Base-by-base conservation (phyloP, 2,329 filamentous ascomycete genomes). In the Dothidotthia symphoricarpi region DNA sequence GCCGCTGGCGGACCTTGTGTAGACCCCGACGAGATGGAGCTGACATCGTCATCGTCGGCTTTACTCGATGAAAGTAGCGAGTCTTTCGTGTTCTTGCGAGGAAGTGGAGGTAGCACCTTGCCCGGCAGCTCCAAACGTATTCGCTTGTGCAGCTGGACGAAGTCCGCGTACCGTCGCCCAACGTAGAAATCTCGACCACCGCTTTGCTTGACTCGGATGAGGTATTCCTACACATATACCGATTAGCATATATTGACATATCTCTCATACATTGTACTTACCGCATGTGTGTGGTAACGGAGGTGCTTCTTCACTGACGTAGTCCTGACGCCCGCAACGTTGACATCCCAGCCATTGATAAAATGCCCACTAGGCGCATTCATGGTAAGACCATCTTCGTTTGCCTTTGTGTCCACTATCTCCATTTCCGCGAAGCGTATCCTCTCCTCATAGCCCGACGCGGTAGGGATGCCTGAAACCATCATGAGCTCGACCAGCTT, bases 401-500 rank as follows among this genome's bases (percentile, higher is more conserved):
- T 94, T 28, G 93, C 90, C 37, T 88, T 86, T 48, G 88, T 81
- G 61, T 98, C 93, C 17, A 98, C 88, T 16, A 97, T 89, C 62
- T 98, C 93, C 70, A 98, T 85, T 69, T 98, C 93, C 1, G 89
- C 88, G 64, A 98, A 98, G 34, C 89, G 82, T 61, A 98, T 96
- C 41, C 93, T 82, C 73, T 98, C 93, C 69, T 98, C 93, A 64
- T 97, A 98, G 2, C 93, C 93, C 4, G 90, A 96, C 3, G 93
- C 89, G 1, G 93, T 98, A 24, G 87, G 88, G 41, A 98, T 85
- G 25, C 93, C 93, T 6, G 91, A 97, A 7, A 98, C 93, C 89
- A 98, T 96, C 93, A 98, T 98, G 45, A 98, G 75, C 74, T 98
- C 93, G 9, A 98, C 88, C 41, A 98, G 73, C 72, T 98, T 98